phyloP scores from a whole-genome alignment of 2,329 filamentous ascomycete genomes.

The Penicillium griseofulvum region DNA sequence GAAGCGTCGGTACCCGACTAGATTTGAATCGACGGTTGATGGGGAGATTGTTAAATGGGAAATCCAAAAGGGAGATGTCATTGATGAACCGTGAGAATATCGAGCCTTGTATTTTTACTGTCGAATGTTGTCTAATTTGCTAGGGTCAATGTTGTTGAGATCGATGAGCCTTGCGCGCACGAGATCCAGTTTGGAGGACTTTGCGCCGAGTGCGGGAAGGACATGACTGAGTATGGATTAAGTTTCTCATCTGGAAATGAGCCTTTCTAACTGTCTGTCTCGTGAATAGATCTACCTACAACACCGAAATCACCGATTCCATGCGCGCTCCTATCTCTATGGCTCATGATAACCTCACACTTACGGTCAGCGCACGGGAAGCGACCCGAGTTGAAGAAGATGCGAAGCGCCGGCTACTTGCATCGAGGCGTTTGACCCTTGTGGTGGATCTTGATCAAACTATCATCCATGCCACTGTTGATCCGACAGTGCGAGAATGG shows the following conservation, averaged over 20 bases:
- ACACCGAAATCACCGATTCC: slow-evolving; percentile 73
- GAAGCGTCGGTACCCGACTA: slow-evolving; percentile 68
- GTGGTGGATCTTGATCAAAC: slow-evolving; percentile 98
- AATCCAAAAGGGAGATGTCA: slow-evolving; percentile 52
- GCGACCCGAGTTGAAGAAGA: slow-evolving; percentile 81
- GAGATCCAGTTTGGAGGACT: slow-evolving; percentile 87
- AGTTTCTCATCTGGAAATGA: neutral
- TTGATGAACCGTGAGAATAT: slow-evolving; percentile 41
- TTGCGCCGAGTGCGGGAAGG: slow-evolving; percentile 88
- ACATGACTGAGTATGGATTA: slow-evolving; percentile 74
- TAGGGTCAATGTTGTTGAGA: slow-evolving; percentile 63
- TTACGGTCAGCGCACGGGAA: slow-evolving; percentile 80
- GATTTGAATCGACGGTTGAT: slow-evolving; percentile 80
- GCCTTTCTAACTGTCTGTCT: slow-evolving; percentile 3
- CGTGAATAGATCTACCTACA: slow-evolving; percentile 64
- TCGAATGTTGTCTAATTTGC: slow-evolving; percentile 9
- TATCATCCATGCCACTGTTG: slow-evolving; percentile 96
- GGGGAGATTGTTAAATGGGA: slow-evolving; percentile 76
- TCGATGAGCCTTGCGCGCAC: slow-evolving; percentile 89
- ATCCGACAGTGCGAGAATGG: slow-evolving; percentile 95
- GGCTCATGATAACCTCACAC: slow-evolving; percentile 82
- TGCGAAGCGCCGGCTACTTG: slow-evolving; percentile 76
- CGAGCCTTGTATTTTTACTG: neutral
- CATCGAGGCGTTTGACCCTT: slow-evolving; percentile 79
- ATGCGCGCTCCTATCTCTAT: slow-evolving; percentile 91